Evolutionary conservation across 208 protist species (phyloP), one percentile per base, ranked within the genome.

Genomic region (Crithidia mellificae): DNA sequence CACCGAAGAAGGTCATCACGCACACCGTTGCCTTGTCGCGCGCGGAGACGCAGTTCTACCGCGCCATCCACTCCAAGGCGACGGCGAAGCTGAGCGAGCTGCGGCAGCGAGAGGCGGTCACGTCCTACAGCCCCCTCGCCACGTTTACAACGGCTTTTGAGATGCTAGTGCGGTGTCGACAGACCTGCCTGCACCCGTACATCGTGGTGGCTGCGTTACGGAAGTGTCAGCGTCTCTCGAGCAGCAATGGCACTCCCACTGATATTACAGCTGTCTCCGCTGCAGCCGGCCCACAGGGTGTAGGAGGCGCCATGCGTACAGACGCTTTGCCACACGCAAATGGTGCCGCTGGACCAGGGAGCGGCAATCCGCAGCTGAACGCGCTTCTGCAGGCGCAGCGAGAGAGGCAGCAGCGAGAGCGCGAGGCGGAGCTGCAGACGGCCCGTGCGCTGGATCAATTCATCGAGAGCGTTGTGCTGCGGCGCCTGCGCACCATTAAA

Each of bases 111-210:
- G 50, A 68, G 34, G 61, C 51, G 19, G 29, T 54, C 55, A 50
- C 44, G 17, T 15, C 54, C 15, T 50, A 46, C 9, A 75, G 46
- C 29, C 72, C 63, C 4, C 74, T 82, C 19, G 36, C 68, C 7
- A 77, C 72, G 19, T 92, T 86, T 46, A 87, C 69, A 32, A 87
- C 83, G 1, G 85, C 86, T 38, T 90, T 96, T 53, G 88, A 94
- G 75, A 90, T 96, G 84, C 73, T 96, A 0, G 74, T 94, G 38
- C 83, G 90, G 41, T 91, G 91, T 29, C 88, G 90, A 25, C 92
- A 96, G 68, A 81, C 84, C 14, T 93, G 85, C 59, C 61, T 92
- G 51, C 92, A 96, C 46, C 87, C 90, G 25, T 90, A 88, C 70
- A 85, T 95, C 54, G 86, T 94, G 17, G 80, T 90, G 14, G 84